phyloP scores from a whole-genome alignment of 176 grass and related monocot genomes.

The Oryza meridionalis region DNA sequence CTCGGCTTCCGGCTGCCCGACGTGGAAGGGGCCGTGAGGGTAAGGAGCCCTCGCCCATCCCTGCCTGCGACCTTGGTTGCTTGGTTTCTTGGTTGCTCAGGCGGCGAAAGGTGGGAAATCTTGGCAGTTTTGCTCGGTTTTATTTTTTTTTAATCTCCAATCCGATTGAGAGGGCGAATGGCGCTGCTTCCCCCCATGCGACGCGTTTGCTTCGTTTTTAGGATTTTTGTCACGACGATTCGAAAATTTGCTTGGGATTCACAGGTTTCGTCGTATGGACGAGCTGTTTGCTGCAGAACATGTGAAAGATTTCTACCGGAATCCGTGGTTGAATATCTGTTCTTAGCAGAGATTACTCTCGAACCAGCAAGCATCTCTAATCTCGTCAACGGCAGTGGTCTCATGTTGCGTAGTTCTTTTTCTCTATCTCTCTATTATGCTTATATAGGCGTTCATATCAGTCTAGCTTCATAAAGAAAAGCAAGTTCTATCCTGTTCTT shows the following conservation, averaged over 20 bases:
- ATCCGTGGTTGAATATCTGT: not conserved
- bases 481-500: not conserved
- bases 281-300: not conserved
- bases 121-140: not conserved
- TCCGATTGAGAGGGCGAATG: not conserved
- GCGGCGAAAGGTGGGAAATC: not conserved
- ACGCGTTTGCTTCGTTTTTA: constrained; percentile 6
- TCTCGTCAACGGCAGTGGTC: not conserved
- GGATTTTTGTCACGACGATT: not conserved
- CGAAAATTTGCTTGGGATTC: not conserved
- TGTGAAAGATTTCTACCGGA: not conserved
- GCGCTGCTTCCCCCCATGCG: not conserved
- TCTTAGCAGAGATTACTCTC: not conserved
- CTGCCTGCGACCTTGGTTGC: too few relatives aligned
- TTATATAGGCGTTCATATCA: not conserved
- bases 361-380: not conserved
- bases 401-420: not conserved
- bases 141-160: not conserved
- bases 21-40: constrained; percentile 42
- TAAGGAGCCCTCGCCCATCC: not conserved
- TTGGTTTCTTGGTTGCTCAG: not conserved
- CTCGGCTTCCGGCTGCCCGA: constrained; percentile 52
- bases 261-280: not conserved
- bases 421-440: not conserved
- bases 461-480: not conserved